phyloP scores from a whole-genome alignment of 2,329 filamentous ascomycete genomes.

The Scopulariopsis brevicaulis region DNA sequence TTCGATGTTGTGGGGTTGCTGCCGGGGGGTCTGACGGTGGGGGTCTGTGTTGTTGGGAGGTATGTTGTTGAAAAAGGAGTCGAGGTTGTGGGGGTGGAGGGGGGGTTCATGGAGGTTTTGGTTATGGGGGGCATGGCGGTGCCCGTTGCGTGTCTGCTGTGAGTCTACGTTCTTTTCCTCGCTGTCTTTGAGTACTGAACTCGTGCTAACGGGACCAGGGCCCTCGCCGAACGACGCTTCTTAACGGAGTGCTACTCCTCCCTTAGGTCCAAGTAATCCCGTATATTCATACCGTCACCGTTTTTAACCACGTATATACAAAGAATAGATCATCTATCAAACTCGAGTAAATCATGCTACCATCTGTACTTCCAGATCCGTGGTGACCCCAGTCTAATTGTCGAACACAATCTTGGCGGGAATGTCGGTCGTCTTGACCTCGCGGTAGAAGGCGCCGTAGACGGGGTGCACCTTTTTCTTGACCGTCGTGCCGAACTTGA shows the following conservation, averaged over 20 bases:
- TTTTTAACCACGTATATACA: slow-evolving; percentile 2
- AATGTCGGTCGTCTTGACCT: slow-evolving; percentile 71
- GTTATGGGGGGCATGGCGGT: slow-evolving; percentile 37
- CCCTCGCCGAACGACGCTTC: slow-evolving; percentile 41
- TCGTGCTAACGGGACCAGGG: slow-evolving; percentile 20
- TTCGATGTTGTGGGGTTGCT: slow-evolving; percentile 29
- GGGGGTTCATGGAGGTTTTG: slow-evolving; percentile 19
- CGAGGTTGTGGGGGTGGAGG: background rate
- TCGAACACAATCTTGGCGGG: slow-evolving; percentile 87
- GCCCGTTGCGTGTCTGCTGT: slow-evolving; percentile 46
- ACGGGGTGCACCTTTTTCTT: slow-evolving; percentile 98
- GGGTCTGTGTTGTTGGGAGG: slow-evolving; percentile 30
- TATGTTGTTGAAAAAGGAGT: slow-evolving; percentile 21
- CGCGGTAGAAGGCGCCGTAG: slow-evolving; percentile 93
- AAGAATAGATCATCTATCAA: background rate
- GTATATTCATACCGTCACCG: background rate
- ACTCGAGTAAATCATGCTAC: background rate
- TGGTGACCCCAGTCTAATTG: slow-evolving; percentile 3
- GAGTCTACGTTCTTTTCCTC: slow-evolving; percentile 24
- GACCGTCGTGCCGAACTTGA: slow-evolving; percentile 95
- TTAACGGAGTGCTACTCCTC: slow-evolving; percentile 37
- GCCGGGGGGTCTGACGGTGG: slow-evolving; percentile 29
- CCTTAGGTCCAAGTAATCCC: slow-evolving; percentile 8
- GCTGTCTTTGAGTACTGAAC: background rate
- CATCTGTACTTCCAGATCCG: background rate